Evolutionary conservation across 1,284 basidiomycete genomes (phyloP), one percentile per base, ranked within the genome.

Genomic region (Moniliophthora roreri): DNA sequence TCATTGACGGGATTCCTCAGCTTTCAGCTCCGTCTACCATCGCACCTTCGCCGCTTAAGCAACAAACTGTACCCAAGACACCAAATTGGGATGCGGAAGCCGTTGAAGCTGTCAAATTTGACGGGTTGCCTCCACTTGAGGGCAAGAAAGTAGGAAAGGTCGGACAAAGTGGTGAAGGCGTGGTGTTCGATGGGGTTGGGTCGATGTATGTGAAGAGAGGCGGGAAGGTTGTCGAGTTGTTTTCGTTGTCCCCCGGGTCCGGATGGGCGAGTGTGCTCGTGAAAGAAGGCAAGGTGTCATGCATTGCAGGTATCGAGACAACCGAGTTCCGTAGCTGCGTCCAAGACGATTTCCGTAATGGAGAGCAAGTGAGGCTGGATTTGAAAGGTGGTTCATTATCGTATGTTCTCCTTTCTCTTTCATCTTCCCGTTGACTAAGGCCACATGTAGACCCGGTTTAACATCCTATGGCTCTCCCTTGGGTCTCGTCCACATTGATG

Each of bases 91-190:
- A 80, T 57, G 69, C 73, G 50, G 83, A 88, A 60, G 74, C 73
- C 2, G 62, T 70, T 45, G 75, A 73, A 15, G 75, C 85, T 2
- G 60, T 89, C 16, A 65, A 81, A 63, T 80, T 80, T 57, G 80
- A 88, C 45, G 87, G 87, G 2, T 73, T 90, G 1, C 87, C 85
- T 20, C 85, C 87, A 10, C 69, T 90, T 28, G 66, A 65, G 16
- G 66, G 79, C 0, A 66, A 60, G 40, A 69, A 64, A 26, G n/a
- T 60, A 69, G 20, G 65, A 63, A 37, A 61, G 2, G 69, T 85
- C 9, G 65, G 36, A 26, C 23, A 69, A 63, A 23, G 60, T 69
- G 21, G 28, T 6, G 28, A 66, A 63, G 38, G 61, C 2, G 70
- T 86, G 10, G 65, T 84, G 16, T 85, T 89, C 67, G 76, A 71